A percentile compares a stretch with the other conserved stretches of the same genome.
Conservation (phyloP, 176 grass and related monocot genomes). For the Puya raimondii region DNA sequence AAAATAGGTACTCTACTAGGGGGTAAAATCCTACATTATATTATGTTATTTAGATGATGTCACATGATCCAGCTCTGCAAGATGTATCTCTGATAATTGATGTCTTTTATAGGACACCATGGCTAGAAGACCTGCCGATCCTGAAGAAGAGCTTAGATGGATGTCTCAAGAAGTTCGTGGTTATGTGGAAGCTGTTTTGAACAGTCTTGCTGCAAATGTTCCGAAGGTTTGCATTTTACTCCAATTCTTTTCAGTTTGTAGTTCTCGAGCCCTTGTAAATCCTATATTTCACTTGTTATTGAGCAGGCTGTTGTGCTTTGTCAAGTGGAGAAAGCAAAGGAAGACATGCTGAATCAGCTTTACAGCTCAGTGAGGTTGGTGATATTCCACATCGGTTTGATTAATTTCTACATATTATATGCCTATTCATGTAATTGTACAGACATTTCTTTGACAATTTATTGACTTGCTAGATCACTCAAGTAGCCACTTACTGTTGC, state of each 20-base stretch:
- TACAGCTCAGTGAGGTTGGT: constrained; percentile 80
- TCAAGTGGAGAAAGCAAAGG: constrained; percentile 84
- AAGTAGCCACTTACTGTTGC: too few relatives aligned
- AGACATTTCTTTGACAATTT: too few relatives aligned
- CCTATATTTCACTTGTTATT: constrained; percentile 9
- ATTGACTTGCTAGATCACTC: too few relatives aligned
- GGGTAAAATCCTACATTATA: not conserved
- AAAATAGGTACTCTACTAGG: not conserved
- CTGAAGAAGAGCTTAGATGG: constrained; percentile 92
- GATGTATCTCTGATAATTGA: not conserved
- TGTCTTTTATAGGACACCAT: constrained; percentile 38
- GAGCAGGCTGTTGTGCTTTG: constrained; percentile 80
- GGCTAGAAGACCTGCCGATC: constrained; percentile 60
- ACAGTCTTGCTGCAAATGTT: constrained; percentile 63
- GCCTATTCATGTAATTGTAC: not conserved
- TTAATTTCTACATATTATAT: not conserved
- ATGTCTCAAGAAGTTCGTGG: constrained; percentile 90
- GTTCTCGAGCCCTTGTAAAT: constrained; percentile 8
- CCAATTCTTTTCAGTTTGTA: constrained; percentile 8
- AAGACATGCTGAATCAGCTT: constrained; percentile 86
- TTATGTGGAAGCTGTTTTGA: constrained; percentile 70
- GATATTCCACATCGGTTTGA: not conserved
- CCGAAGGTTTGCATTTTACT: constrained; percentile 53
- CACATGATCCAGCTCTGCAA: not conserved
- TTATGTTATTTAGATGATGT: too few relatives aligned